phyloP scores from a whole-genome alignment of 108 stramenopile genomes.

The Cyclotella baltica region DNA sequence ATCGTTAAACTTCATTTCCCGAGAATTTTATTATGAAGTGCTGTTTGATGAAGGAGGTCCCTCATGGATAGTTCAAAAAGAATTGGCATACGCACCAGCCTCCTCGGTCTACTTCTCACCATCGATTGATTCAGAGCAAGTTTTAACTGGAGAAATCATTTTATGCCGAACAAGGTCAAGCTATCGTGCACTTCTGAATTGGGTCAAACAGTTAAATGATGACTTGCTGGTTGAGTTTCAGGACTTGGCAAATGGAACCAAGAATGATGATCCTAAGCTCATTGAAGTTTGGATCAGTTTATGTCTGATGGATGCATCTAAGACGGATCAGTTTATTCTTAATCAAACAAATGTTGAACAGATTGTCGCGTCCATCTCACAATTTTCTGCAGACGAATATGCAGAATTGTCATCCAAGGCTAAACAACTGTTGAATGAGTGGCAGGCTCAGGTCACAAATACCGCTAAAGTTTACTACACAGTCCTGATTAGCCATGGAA shows the following conservation, averaged over 20 bases:
- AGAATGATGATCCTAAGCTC: not conserved
- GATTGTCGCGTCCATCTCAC: not conserved
- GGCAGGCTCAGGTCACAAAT: not conserved
- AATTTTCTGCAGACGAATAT: not conserved
- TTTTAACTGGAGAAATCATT: not conserved
- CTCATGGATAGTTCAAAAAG: not conserved
- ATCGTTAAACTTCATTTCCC: slow-evolving; percentile 3
- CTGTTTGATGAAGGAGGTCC: not conserved
- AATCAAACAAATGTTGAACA: not conserved
- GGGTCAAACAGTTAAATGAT: not conserved
- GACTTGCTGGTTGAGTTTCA: not conserved
- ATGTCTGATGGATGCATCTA: not conserved
- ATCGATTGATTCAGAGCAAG: not conserved
- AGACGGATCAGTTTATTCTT: not conserved
- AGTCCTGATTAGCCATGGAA: not conserved
- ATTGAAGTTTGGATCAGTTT: not conserved
- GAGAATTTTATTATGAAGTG: not conserved
- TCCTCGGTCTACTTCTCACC: not conserved
- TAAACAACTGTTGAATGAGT: not conserved
- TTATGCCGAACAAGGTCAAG: not conserved
- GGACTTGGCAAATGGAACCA: not conserved
- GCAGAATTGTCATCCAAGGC: not conserved
- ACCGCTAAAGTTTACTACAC: not conserved
- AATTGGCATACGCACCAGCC: not conserved
- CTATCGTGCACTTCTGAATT: not conserved